Percentiles rank a stretch among this genome's conserved stretches.
Conservation (phyloP, 306 rosid genomes). For the Benincasa hispida region DNA sequence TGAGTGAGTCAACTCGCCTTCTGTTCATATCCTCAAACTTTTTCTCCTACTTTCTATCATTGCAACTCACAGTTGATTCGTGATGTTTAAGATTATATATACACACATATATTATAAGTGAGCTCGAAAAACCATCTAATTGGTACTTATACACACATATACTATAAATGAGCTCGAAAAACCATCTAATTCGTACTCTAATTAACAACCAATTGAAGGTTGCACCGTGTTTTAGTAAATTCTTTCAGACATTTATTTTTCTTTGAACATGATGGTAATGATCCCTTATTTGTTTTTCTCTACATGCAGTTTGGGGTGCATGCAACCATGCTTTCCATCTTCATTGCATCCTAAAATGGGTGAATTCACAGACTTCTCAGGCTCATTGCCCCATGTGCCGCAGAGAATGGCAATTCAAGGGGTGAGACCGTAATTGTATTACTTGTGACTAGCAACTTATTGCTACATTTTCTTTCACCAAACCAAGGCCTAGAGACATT, state of each 20-base stretch:
- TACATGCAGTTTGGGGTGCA: conserved; percentile 77
- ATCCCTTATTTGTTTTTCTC: not conserved
- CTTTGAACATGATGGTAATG: not conserved
- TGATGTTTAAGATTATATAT: not conserved
- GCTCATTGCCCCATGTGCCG: conserved; percentile 97
- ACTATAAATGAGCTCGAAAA: not conserved
- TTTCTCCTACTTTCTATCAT: not conserved
- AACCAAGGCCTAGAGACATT: not conserved
- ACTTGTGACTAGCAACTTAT: not conserved
- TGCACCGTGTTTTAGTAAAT: not conserved
- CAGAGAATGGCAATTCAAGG: conserved; percentile 85
- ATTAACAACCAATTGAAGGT: not conserved
- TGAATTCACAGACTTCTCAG: conserved; percentile 72
- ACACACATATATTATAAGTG: not conserved
- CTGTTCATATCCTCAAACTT: not conserved
- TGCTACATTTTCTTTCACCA: not conserved
- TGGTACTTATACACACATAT: not conserved
- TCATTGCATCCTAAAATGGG: conserved; percentile 89
- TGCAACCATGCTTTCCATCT: conserved; percentile 94
- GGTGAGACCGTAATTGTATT: conserved; percentile 11
- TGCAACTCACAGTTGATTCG: not conserved
- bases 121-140: not conserved
- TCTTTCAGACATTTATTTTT: not conserved
- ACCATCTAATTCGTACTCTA: not conserved
- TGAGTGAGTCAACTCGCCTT: conserved; percentile 38